A percentile compares a stretch with the other conserved stretches of the same genome.
Evolutionary conservation across 768 basidiomycete genomes (phyloP).

Genomic region (Russula abietina): DNA sequence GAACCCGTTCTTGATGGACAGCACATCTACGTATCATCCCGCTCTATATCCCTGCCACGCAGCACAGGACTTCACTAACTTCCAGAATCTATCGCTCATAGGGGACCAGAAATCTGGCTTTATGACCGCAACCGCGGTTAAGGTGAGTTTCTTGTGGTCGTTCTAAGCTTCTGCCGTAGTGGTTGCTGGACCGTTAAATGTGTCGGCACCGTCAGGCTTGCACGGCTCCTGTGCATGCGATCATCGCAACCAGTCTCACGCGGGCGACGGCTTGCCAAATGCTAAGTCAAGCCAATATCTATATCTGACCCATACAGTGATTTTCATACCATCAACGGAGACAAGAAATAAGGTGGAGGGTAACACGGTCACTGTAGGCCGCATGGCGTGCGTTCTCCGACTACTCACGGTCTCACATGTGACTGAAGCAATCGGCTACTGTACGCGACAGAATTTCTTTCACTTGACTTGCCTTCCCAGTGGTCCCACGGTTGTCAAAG

Average conservation of each 20-base stretch:
- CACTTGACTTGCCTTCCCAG: too few species aligned
- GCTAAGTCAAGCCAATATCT: slow-evolving; percentile 34
- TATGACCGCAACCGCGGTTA: neutral
- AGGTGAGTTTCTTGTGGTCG: neutral
- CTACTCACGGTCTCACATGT: too few species aligned
- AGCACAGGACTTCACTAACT: neutral
- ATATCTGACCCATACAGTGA: too few species aligned
- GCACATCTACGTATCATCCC: neutral
- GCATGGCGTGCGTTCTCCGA: too few species aligned
- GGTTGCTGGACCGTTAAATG: too few species aligned
- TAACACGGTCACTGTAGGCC: too few species aligned
- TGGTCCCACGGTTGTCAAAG: too few species aligned
- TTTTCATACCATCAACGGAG: too few species aligned
- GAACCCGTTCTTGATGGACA: neutral
- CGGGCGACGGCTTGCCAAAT: slow-evolving; percentile 88
- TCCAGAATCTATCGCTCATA: neutral
- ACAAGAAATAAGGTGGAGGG: too few species aligned
- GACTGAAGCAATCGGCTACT: too few species aligned
- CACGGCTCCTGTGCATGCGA: slow-evolving; percentile 69
- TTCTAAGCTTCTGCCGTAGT: too few species aligned
- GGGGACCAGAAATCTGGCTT: neutral
- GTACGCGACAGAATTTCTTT: too few species aligned
- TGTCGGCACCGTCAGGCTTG: slow-evolving; percentile 53
- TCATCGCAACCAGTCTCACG: slow-evolving; percentile 85
- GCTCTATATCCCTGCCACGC: neutral